Evolutionary conservation across 1,139 yeast species (phyloP).

Genomic region (Kodamaea plutei): DNA sequence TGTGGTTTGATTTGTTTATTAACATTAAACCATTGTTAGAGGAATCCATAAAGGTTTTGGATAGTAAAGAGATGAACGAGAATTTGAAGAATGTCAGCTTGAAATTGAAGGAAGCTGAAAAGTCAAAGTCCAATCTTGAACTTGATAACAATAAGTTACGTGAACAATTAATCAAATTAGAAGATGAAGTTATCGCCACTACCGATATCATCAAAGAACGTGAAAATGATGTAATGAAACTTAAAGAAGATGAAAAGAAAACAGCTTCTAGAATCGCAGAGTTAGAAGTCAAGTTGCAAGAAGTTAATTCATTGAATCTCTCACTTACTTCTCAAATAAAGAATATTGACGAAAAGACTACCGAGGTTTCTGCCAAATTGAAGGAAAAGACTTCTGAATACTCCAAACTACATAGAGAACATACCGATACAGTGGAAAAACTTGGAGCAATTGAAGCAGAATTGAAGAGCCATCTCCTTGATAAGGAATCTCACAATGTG

Average conservation of each 20-base stretch:
- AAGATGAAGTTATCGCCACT: constrained; percentile 30
- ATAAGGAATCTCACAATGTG: constrained; percentile 18
- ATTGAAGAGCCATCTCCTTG: constrained; percentile 8
- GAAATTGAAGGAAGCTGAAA: constrained; percentile 37
- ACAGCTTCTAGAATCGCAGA: constrained; percentile 10
- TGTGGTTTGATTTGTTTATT: constrained; percentile 77
- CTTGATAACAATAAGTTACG: constrained; percentile 19
- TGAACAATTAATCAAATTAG: constrained; percentile 51
- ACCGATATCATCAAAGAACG: constrained; percentile 26
- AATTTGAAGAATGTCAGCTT: constrained; percentile 32
- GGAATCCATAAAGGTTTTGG: constrained; percentile 58
- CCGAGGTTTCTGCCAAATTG: constrained; percentile 7
- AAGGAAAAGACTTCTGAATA: constrained; percentile 14
- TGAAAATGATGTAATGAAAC: constrained; percentile 20
- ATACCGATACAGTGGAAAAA: constrained; percentile 9
- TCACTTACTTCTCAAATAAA: constrained; percentile 17
- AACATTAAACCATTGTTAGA: constrained; percentile 74
- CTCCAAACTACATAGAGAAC: constrained; percentile 16
- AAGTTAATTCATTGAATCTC: constrained; percentile 15
- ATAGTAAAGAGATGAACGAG: constrained; percentile 53
- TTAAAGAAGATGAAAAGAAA: constrained; percentile 23
- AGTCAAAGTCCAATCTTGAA: constrained; percentile 16
- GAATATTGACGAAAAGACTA: constrained; percentile 5
- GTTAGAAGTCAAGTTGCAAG: constrained; percentile 13
- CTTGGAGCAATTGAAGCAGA: constrained; percentile 9